Evolutionary conservation across 495 filamentous ascomycete species (phyloP).

Genomic region (Xylaria grammica): DNA sequence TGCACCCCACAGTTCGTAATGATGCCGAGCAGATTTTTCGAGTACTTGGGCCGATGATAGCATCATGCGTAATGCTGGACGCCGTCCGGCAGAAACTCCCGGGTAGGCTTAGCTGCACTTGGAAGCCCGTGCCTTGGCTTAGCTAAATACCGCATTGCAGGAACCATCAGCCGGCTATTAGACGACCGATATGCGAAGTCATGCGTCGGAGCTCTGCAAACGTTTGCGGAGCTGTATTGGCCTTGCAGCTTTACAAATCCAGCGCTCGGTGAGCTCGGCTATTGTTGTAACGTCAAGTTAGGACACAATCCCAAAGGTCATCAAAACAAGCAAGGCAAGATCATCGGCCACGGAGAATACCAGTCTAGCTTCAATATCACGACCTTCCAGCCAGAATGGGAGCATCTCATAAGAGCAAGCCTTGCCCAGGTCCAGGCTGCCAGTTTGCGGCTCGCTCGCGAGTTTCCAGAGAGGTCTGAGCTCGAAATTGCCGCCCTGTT

Average conservation of each 20-base stretch:
- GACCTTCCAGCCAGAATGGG: conserved; percentile 39
- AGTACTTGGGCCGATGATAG: conserved; percentile 56
- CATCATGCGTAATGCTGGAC: conserved; percentile 60
- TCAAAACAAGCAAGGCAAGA: conserved; percentile 52
- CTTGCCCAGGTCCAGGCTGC: conserved; percentile 32
- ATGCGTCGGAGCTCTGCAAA: conserved; percentile 51
- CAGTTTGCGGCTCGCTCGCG: conserved; percentile 32
- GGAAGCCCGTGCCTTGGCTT: neutral
- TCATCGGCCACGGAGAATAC: conserved; percentile 53
- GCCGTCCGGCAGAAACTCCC: conserved; percentile 49
- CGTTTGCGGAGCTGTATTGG: conserved; percentile 55
- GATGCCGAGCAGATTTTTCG: conserved; percentile 48
- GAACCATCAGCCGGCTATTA: conserved; percentile 35
- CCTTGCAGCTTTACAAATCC: conserved; percentile 50
- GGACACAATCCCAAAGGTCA: conserved; percentile 57
- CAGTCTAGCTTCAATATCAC: conserved; percentile 49
- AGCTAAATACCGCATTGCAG: conserved; percentile 28
- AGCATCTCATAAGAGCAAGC: conserved; percentile 34
- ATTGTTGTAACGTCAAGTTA: conserved; percentile 50
- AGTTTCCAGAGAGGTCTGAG: conserved; percentile 34
- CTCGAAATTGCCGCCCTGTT: conserved; percentile 32
- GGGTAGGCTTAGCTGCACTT: conserved; percentile 31
- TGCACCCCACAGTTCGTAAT: conserved; percentile 28
- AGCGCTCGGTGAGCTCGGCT: conserved; percentile 33
- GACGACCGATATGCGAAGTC: conserved; percentile 37